Conservation (phyloP, 805 yeast genomes). For the Myxozyma melibiosi region DNA sequence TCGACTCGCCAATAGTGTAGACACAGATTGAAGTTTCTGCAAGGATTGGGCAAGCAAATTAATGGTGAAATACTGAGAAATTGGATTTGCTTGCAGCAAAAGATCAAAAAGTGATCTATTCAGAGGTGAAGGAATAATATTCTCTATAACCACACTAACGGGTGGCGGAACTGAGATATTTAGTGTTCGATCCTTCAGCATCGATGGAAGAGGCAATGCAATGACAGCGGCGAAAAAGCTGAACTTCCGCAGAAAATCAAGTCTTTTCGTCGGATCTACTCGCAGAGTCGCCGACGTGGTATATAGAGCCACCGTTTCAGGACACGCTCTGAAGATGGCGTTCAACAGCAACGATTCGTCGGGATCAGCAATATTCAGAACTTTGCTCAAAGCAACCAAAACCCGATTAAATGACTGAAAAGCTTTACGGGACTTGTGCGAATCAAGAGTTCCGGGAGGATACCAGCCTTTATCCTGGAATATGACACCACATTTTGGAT, state of each 20-base stretch:
- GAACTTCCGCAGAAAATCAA: slow-evolving; percentile 81
- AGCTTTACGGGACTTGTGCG: slow-evolving; percentile 37
- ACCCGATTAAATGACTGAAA: slow-evolving; percentile 70
- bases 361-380: slow-evolving; percentile 74
- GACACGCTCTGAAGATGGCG: slow-evolving; percentile 53
- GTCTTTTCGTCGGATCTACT: slow-evolving; percentile 76
- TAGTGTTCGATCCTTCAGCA: not conserved
- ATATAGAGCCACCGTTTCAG: slow-evolving; percentile 77
- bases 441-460: slow-evolving; percentile 23
- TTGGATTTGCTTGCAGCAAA: slow-evolving; percentile 49
- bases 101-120: slow-evolving; percentile 60
- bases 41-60: slow-evolving; percentile 61
- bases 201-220: slow-evolving; percentile 56
- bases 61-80: slow-evolving; percentile 61
- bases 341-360: slow-evolving; percentile 60
- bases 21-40: slow-evolving; percentile 53
- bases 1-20: slow-evolving; percentile 44
- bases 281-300: slow-evolving; percentile 41
- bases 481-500: slow-evolving; percentile 38
- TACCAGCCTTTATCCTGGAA: slow-evolving; percentile 43
- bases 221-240: slow-evolving; percentile 62
- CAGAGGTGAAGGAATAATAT: slow-evolving; percentile 65
- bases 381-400: slow-evolving; percentile 60
- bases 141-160: slow-evolving; percentile 51
- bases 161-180: slow-evolving; percentile 40